Evolutionary conservation across 768 basidiomycete species (phyloP), one percentile per base, ranked within the genome.

Genomic region (Amanita thiersii): DNA sequence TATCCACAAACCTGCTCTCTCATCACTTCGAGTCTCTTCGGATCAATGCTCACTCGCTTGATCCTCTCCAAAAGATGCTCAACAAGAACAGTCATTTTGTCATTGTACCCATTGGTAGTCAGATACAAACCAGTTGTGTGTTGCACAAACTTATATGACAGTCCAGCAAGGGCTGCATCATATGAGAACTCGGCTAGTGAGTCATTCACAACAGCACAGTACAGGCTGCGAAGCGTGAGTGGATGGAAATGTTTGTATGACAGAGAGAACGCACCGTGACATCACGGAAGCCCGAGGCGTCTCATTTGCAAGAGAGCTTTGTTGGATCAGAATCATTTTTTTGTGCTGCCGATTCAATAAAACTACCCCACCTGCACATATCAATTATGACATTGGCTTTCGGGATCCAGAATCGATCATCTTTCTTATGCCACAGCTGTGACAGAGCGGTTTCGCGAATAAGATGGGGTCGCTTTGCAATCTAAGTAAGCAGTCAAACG

Each of bases 391-490:
- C 72, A 47, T 77, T 73, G 2, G 91, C 90, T 55, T 87, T 89
- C 0, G 96, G 96, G 7, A 94, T 78, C 86, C 90, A 94, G 67
- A 96, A 99, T 46, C 70, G 75, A 59, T 99, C 94, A 57, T 99
- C 96, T 56, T 92, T 92, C 69, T 99, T 99, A 63, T 92, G 78
- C 93, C 94, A 99, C 2, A 98, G 63, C 9, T 80, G 72, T 3
- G 82, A 84, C 19, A 82, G 52, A 0, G 75, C 63, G 0, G 79
- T 86, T 58, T 92, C 75, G 23, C 76, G 66, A 42, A 98, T 74
- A 45, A 92, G 72, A 45, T 73, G 66, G 3, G 94, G 93, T 9
- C 86, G 73, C 45, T 73, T 77, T 45, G 72, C 61, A 19, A 86
- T 85, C 89, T 94, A 25, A 31, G 18, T 32, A 44, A 29, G 48